Base-by-base conservation (phyloP, 2,329 filamentous ascomycete genomes). In the Chrysosporium keratinophilum region DNA sequence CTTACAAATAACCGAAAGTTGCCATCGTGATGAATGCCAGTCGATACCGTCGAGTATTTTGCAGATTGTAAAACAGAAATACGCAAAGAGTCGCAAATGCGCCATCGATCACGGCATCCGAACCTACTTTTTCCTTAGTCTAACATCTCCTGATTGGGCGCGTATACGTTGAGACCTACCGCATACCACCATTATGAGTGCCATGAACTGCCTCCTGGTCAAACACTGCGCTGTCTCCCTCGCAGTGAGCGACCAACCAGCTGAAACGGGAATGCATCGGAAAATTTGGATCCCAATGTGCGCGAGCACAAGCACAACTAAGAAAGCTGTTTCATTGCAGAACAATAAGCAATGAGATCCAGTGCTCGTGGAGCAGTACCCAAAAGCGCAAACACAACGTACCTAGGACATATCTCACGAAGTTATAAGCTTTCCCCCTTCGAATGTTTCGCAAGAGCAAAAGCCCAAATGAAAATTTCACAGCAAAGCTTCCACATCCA, bases 391-490 rank as follows among this genome's bases (percentile, higher is more conserved):
- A 39, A 23, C n/a, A 10, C 11, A 45, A 71, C 52, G 61, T 74
- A 74, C 67, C 43, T 49, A 78, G 71, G 6, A 70, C 61, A 1
- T 62, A 65, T 58, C 69, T 71, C 1, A 78, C 61, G 49, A 74
- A 71, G 2, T 62, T 61, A n/a, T 69, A 68, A 61, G 72, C 73
- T 7, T 56, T 62, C 39, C 64, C 72, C 15, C 65, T 62, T 12
- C 66, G 62, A n/a, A 71, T 69, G 5, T 76, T 62, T 37, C 74
- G 65, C 50, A 76, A 61, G 4, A 78, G 63, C 56, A 75, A 74
- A 31, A 74, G 66, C 1, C 67, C 71, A 28, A 76, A 69, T 0
- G 75, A 76, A 9, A 78, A 67, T 59, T 78, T 78, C 55, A 76
- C 71, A 0, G 69, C 59, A 10, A 69, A 68, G 3, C 74, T 68